These are phyloP conservation scores for Aspergillus novofumigatus DNA, from an alignment of 2,329 filamentous ascomycete genomes.

Conservation along the genomic window DNA sequence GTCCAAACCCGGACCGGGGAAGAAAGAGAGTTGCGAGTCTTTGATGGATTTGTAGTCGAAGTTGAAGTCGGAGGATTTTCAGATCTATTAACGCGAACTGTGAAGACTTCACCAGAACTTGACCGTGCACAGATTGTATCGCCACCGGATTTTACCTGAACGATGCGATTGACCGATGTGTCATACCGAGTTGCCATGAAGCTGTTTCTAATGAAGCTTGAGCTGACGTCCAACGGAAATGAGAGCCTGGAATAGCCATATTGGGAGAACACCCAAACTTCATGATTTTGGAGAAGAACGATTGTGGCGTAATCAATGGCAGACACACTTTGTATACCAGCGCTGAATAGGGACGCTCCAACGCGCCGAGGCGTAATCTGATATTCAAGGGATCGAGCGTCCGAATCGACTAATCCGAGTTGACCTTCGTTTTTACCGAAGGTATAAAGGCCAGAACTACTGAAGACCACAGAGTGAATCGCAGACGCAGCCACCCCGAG, in stretches of 20 bases:
- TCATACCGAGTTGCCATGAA: constrained; percentile 65
- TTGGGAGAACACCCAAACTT: constrained; percentile 90
- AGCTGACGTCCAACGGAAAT: constrained; percentile 72
- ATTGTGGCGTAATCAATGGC: constrained; percentile 89
- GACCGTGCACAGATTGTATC: constrained; percentile 90
- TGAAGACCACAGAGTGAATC: constrained; percentile 88
- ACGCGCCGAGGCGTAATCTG: constrained; percentile 81
- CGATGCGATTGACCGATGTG: constrained; percentile 62
- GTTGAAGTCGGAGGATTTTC: constrained; percentile 58
- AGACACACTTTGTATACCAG: constrained; percentile 70
- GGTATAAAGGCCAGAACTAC: constrained; percentile 74
- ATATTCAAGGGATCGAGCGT: constrained; percentile 83
- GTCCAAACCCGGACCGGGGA: constrained; percentile 81
- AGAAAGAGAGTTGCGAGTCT: constrained; percentile 79
- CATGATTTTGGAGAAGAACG: constrained; percentile 77
- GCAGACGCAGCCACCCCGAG: constrained; percentile 82
- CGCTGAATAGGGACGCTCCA: constrained; percentile 74
- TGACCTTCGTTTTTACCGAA: constrained; percentile 96
- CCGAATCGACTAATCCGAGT: constrained; percentile 88
- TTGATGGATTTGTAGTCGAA: constrained; percentile 88
- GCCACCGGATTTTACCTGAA: constrained; percentile 75
- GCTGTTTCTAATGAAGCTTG: constrained; percentile 63
- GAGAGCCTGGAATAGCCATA: constrained; percentile 91
- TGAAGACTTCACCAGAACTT: constrained; percentile 80
- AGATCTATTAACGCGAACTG: constrained; percentile 67